A percentile compares a stretch with the other conserved stretches of the same genome.
These are phyloP conservation scores for Solanum chmielewskii DNA, from an alignment of 257 asterid species.

Conservation along the genomic window DNA sequence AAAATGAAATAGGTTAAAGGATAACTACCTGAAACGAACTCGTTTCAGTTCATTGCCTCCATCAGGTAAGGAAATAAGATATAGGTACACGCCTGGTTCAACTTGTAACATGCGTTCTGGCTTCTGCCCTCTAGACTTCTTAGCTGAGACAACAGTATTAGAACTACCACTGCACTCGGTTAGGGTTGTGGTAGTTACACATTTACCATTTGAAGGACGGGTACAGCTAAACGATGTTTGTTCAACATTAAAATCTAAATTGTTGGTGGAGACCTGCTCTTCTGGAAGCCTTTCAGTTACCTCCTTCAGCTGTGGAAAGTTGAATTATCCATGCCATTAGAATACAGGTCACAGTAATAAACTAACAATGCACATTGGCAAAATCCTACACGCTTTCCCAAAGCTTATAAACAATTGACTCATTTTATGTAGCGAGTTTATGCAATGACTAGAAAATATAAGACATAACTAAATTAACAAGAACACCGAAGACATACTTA, in stretches of 20 bases:
- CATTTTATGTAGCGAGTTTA: neutral
- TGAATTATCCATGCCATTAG: neutral
- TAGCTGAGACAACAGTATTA: constrained; percentile 12
- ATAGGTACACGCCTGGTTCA: constrained; percentile 74
- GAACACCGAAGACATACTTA: neutral
- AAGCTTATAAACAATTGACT: neutral
- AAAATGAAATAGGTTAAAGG: neutral
- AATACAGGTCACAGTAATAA: neutral
- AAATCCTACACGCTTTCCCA: neutral
- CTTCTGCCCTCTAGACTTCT: constrained; percentile 36
- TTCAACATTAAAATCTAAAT: constrained; percentile 12
- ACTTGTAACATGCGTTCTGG: constrained; percentile 53
- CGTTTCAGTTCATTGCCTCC: constrained; percentile 70
- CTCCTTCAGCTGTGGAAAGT: constrained; percentile 52
- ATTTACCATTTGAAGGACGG: constrained; percentile 31
- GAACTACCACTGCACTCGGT: constrained; percentile 33
- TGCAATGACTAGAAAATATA: neutral
- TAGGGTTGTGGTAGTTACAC: constrained; percentile 15
- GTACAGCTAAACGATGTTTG: constrained; percentile 7
- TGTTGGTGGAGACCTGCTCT: constrained; percentile 17
- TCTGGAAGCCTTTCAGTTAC: constrained; percentile 38
- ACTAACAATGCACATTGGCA: neutral
- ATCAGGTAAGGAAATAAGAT: constrained; percentile 39
- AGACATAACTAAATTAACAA: neutral
- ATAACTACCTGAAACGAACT: constrained; percentile 84